Conservation (phyloP, 345 rosid species). For the Salix viminalis region DNA sequence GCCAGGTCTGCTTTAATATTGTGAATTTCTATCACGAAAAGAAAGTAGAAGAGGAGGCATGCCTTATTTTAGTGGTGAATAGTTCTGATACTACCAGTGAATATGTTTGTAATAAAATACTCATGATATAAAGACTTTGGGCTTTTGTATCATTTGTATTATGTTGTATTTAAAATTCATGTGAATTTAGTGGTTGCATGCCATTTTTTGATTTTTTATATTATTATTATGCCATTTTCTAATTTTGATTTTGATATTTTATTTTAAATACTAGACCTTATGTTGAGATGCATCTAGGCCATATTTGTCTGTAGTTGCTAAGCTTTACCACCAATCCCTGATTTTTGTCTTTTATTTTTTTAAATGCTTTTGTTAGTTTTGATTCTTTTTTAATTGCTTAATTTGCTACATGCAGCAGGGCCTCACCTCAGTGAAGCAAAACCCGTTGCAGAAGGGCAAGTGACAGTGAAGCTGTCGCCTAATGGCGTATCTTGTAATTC, state of each 20-base stretch:
- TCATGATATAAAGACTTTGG: not conserved
- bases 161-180: not conserved
- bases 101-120: not conserved
- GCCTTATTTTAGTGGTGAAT: not conserved
- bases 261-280: not conserved
- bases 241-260: not conserved
- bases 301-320: not conserved
- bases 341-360: not conserved
- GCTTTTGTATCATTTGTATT: not conserved
- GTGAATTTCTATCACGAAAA: not conserved
- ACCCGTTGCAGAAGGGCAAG: constrained; percentile 34
- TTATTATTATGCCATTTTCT: not conserved
- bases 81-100: not conserved
- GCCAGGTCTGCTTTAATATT: not conserved
- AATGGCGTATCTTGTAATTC: constrained; percentile 31
- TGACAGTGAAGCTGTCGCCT: constrained; percentile 7
- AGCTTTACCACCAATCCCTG: not conserved
- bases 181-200: not conserved
- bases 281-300: not conserved
- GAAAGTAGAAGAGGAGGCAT: not conserved
- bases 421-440: constrained; percentile 32
- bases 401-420: constrained; percentile 30
- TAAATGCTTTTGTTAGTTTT: not conserved
- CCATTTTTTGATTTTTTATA: not conserved
- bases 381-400: constrained; percentile 14